Conservation (phyloP, 805 yeast genomes). For the Cyberlindnera sargentensis region DNA sequence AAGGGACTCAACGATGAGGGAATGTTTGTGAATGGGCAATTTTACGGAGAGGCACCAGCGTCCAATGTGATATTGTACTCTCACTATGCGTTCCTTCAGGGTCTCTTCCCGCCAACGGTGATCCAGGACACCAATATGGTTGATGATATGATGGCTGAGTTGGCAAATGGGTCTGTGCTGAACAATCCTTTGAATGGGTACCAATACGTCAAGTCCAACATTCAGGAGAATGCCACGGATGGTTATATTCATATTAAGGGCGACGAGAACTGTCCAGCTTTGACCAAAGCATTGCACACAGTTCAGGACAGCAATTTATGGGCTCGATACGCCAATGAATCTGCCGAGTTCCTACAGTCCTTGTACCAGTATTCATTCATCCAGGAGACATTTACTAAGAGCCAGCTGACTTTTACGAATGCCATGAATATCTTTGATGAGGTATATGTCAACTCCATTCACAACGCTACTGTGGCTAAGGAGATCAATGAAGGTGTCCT, state of each 20-base stretch:
- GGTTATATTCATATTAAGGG: constrained; percentile 37
- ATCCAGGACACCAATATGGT: constrained; percentile 15
- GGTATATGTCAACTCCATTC: constrained; percentile 34
- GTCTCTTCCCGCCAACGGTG: constrained; percentile 38
- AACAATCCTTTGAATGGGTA: constrained; percentile 36
- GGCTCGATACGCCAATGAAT: constrained; percentile 24
- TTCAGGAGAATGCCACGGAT: constrained; percentile 29
- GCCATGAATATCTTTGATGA: constrained; percentile 36
- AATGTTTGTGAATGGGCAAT: constrained; percentile 29
- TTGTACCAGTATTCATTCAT: constrained; percentile 24
- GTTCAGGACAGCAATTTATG: constrained; percentile 27
- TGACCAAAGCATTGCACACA: constrained; percentile 26
- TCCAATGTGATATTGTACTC: constrained; percentile 33
- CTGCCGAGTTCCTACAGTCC: constrained; percentile 32
- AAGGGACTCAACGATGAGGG: constrained; percentile 29
- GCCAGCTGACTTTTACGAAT: constrained; percentile 31
- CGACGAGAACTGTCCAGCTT: constrained; percentile 34
- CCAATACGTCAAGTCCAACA: constrained; percentile 37
- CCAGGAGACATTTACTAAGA: constrained; percentile 16
- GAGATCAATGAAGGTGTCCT: constrained; percentile 27
- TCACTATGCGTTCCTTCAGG: constrained; percentile 39
- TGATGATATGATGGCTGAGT: constrained; percentile 25
- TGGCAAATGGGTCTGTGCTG: constrained; percentile 33
- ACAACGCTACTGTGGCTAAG: constrained; percentile 31
- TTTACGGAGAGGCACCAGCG: constrained; percentile 29